Base-by-base conservation (phyloP, 805 yeast species). In the Candida argentea region DNA sequence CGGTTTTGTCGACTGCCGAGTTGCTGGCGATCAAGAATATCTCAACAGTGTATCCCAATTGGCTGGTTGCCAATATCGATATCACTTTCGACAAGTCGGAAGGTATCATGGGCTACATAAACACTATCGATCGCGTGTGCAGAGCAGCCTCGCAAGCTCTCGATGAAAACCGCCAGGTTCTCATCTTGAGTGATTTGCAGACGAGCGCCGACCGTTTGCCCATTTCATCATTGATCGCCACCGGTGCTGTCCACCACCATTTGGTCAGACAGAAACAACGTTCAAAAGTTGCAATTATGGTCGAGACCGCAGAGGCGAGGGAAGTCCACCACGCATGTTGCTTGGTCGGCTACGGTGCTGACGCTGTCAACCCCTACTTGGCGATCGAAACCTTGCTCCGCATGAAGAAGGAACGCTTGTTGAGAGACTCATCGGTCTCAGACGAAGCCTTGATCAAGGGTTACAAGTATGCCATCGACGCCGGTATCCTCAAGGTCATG, bases 271-370 rank as follows among this genome's bases (percentile, higher is more conserved):
- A 86, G 52, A 91, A 87, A 63, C 94, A 83, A 58, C 86, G 98
- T 57, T 83, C 96, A 17, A 82, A 84, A 52, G 95, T 87, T 35
- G 97, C 97, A 3, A 60, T 89, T 38, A 63, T 89, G 36, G 69
- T 89, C 35, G 97, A 89, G 64, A 77, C 96, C 24, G 96, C 93
- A 29, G 98, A 89, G 61, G 97, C 96, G 10, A 78, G 94, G 53
- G 98, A 91, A 60, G 93, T 89, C 23, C 98, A 89, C 55, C 97
- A 89, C 61, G 75, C 86, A 56, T 85, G 95, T 65, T 86, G 86
- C 43, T 66, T 89, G 41, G 73, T 89, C 17, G 97, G 98, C 42
- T 91, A 91, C 55, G 98, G 98, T 67, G 94, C 89, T 38, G 98
- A 89, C 61, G 97, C 86, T 38, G 67, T 89, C 47, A 83, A 82